These are phyloP conservation scores for Peribolospora kevripleyi DNA, from an alignment of 768 basidiomycete species.

Conservation along the genomic window DNA sequence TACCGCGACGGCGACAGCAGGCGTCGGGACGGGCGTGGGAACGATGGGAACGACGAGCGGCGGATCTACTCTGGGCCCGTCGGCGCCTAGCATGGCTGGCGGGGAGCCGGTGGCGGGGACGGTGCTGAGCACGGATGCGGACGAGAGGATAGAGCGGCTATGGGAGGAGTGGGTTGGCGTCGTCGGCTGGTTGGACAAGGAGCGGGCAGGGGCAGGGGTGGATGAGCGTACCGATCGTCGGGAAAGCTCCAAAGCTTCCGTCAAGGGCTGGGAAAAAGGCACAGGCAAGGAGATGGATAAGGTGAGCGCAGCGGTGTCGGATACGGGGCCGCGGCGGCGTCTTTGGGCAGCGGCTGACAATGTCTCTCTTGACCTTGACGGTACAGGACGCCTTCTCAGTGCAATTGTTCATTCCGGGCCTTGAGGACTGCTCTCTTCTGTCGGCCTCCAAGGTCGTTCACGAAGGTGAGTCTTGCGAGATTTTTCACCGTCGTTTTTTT, in stretches of 20 bases:
- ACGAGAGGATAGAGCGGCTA: constrained; percentile 54
- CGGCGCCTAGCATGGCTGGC: not conserved
- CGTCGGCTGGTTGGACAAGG: not conserved
- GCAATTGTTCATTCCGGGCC: no score
- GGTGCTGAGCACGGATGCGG: constrained; percentile 52
- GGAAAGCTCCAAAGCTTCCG: no score
- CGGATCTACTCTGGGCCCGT: no score
- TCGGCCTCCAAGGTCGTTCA: no score
- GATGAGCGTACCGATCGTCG: not conserved
- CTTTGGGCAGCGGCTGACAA: no score
- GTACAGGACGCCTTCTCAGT: no score
- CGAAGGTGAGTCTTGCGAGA: constrained; percentile 29
- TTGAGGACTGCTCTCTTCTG: no score
- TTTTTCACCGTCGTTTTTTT: not conserved
- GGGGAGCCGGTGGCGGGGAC: constrained; percentile 7
- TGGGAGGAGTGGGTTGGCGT: constrained; percentile 46
- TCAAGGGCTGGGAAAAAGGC: no score
- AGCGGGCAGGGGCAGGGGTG: not conserved
- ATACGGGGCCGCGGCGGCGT: constrained; percentile 18
- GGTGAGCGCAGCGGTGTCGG: not conserved
- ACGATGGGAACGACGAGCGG: no score
- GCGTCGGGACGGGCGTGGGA: no score
- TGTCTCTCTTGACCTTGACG: no score
- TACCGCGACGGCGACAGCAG: not conserved
- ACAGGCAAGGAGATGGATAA: not conserved